Percentiles rank a stretch among this genome's conserved stretches.
phyloP scores from a whole-genome alignment of 306 rosid species.

The Begonia masoniana region DNA sequence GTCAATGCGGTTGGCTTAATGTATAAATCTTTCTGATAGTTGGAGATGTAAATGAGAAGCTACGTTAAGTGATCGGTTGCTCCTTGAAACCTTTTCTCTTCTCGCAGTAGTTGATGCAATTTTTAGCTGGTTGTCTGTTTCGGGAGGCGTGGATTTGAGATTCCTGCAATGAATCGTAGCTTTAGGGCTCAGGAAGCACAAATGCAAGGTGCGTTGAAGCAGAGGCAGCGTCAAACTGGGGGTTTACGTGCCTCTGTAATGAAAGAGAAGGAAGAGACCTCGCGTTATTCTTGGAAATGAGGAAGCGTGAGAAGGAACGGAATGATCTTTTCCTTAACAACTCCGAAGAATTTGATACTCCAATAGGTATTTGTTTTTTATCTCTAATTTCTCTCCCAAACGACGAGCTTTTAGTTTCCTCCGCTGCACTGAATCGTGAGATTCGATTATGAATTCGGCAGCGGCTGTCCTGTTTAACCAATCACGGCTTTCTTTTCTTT shows the following conservation, averaged over 20 bases:
- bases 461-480: neutral
- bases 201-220: conserved; percentile 10
- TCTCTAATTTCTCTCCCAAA: neutral
- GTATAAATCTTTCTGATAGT: conserved; percentile 13
- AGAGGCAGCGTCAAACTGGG: conserved; percentile 19
- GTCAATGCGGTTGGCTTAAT: conserved; percentile 13
- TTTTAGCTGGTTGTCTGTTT: conserved; percentile 1
- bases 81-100: conserved; percentile 4
- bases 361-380: conserved; percentile 40
- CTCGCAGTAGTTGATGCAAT: conserved; percentile 7
- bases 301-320: conserved; percentile 75
- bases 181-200: conserved; percentile 68
- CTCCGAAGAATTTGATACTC: conserved; percentile 57
- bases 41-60: conserved; percentile 10
- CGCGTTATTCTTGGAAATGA: conserved; percentile 8
- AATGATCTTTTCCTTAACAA: conserved; percentile 62
- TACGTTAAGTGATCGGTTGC: conserved; percentile 10
- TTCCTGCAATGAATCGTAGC: conserved; percentile 70
- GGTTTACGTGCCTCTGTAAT: conserved; percentile 24
- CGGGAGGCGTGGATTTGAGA: conserved; percentile 13
- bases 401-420: conserved; percentile 9
- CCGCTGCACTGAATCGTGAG: neutral
- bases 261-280: conserved; percentile 77
- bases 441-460: neutral
- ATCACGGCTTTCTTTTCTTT: neutral